phyloP scores from a whole-genome alignment of 805 yeast genomes.

The Candida caryicola region DNA sequence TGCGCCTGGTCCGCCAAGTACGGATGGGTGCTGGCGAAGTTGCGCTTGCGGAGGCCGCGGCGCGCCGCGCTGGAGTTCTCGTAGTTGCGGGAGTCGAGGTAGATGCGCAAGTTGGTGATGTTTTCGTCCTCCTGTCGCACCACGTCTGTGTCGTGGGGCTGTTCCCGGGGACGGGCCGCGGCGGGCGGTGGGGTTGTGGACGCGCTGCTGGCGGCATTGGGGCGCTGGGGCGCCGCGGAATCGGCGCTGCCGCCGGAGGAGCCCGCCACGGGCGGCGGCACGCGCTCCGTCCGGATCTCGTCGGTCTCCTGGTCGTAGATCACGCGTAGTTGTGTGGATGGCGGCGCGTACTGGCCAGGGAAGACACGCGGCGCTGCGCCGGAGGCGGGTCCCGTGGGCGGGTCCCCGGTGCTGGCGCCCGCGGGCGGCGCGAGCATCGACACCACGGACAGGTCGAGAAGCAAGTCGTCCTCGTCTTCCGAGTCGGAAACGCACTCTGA shows the following conservation, averaged over 20 bases:
- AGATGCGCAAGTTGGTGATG: conserved; percentile 12
- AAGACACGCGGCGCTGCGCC: no score
- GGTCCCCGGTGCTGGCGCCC: no score
- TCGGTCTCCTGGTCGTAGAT: no score
- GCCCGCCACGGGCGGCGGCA: no score
- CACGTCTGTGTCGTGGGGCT: conserved; percentile 1
- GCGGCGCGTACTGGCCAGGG: no score
- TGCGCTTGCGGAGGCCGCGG: conserved; percentile 38
- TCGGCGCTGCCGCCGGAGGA: no score
- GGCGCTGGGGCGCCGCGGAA: no score
- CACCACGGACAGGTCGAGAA: conserved; percentile 13
- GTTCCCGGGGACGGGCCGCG: no score
- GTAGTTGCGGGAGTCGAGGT: conserved; percentile 13
- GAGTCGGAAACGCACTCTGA: conserved; percentile 27
- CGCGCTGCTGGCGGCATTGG: no score
- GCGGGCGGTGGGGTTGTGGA: no score
- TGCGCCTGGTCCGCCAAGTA: conserved; percentile 45
- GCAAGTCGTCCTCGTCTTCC: conserved; percentile 20
- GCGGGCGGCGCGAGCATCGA: conserved; percentile 3
- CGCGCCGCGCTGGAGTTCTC: conserved; percentile 11
- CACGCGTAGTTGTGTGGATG: no score
- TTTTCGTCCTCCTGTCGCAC: conserved; percentile 10
- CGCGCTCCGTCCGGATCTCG: no score
- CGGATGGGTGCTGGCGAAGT: conserved; percentile 44
- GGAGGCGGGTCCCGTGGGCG: neutral